Evolutionary conservation across 768 basidiomycete species (phyloP), one percentile per base, ranked within the genome.

Genomic region (Daedaleopsis nitida): DNA sequence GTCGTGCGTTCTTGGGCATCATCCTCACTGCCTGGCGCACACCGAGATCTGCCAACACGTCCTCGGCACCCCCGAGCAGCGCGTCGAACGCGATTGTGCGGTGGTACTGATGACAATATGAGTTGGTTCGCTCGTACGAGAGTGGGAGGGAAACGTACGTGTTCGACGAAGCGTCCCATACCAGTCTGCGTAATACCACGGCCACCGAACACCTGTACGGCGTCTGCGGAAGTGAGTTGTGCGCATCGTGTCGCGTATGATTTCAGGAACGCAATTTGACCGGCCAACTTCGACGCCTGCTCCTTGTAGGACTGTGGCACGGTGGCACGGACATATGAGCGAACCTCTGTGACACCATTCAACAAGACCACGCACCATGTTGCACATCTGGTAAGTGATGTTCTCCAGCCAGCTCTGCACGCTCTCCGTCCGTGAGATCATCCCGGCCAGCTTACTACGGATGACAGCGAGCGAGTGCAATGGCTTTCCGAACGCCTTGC

Each of bases 401-500:
- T 82, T 89, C 77, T 96, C 94, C 11, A 95, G 78, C 92, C 92
- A 95, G 17, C 79, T 81, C 68, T 95, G 94, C 17, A 84, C 81
- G 47, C 87, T 84, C 72, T 96, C 93, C 43, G 88, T 77, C 19
- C 91, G 86, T 45, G 91, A 83, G 60, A 97, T 94, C 92, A 98
- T 98, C 16, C 68, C 78, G 4, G 94, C 94, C 50, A 98, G 76
- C 78, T 94, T 96, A 57, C 85, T 77, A n/a, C 96, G 86, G 65
- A 98, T 88, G 61, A 97, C 91, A 0, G 95, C 86, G 68, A 92
- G 91, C 8, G 89, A 85, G 62, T 84, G 83, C 55, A 96, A 78
- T 5, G 89, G 92, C 73, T 90, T 94, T 52, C 94, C 95, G 68
- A 96, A 96, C n/a, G 92, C 94, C 68, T 92, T 88, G 48, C 96